Conservation (phyloP, 441 rosid genomes). For the Raphanus hybrid region DNA sequence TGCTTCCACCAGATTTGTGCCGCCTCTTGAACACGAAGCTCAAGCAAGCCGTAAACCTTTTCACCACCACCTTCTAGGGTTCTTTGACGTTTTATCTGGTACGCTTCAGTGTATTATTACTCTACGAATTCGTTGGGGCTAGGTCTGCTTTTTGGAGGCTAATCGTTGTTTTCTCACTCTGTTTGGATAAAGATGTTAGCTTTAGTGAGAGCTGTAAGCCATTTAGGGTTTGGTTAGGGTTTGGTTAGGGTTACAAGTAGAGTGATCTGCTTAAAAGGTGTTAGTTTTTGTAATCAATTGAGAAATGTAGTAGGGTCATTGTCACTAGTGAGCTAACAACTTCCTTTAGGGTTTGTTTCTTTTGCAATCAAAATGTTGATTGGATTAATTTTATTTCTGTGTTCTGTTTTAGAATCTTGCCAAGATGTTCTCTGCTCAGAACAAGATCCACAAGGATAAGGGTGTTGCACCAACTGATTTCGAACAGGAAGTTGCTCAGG, state of each 20-base stretch:
- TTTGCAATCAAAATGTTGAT: background rate
- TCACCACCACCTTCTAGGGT: background rate
- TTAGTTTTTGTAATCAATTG: background rate
- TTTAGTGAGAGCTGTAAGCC: background rate
- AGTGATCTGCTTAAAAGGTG: background rate
- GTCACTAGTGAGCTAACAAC: background rate
- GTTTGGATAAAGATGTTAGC: background rate
- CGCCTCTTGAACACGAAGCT: constrained; percentile 28
- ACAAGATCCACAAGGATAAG: constrained; percentile 76
- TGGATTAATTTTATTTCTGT: background rate
- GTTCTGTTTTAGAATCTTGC: constrained; percentile 34
- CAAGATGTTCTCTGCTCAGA: constrained; percentile 67
- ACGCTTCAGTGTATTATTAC: background rate
- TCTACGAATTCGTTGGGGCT: background rate
- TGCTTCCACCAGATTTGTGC: constrained; percentile 1
- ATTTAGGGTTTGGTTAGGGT: no score
- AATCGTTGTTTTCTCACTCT: background rate
- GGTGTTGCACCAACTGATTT: constrained; percentile 69
- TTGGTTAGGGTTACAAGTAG: background rate
- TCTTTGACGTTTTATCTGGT: constrained; percentile 18
- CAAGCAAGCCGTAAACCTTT: constrained; percentile 26
- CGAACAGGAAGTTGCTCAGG: constrained; percentile 81
- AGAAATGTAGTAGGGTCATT: background rate
- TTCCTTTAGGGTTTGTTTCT: background rate
- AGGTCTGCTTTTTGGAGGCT: background rate